Evolutionary conservation across 116 monocot genomes (phyloP).

Genomic region (Trichopus zeylanicus): DNA sequence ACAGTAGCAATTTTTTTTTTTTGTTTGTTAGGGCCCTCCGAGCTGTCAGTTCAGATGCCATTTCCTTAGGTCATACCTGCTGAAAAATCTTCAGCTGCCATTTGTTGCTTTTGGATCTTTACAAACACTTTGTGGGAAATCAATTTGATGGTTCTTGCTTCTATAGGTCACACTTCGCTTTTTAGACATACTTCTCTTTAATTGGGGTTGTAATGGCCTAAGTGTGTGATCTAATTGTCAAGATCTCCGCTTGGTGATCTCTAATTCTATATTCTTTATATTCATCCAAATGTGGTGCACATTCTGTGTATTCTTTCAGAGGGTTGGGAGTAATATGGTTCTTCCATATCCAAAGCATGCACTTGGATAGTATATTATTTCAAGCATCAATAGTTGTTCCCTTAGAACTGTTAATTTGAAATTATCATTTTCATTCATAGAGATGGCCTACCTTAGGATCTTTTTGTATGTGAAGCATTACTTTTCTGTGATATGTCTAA

Average conservation of each 20-base stretch:
- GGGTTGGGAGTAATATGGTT: no score
- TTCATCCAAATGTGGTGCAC: no score
- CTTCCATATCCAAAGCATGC: neutral
- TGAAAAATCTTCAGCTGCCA: no score
- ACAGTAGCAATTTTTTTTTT: no score
- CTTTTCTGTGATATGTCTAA: neutral
- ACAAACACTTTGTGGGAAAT: no score
- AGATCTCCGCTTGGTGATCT: neutral
- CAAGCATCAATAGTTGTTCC: neutral
- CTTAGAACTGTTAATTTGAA: neutral
- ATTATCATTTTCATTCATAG: neutral
- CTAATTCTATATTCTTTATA: no score
- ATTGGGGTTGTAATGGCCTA: neutral
- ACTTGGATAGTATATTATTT: neutral
- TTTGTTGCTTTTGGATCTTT: no score
- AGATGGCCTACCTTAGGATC: neutral
- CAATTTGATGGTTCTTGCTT: neutral
- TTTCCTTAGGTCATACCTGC: no score
- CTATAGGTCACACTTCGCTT: neutral
- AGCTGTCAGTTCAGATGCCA: no score
- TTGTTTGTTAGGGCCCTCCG: no score
- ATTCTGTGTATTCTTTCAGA: no score
- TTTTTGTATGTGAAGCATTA: neutral
- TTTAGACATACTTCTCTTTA: neutral
- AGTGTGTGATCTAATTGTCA: neutral